phyloP scores from a whole-genome alignment of 352 stramenopile genomes.

The Salisapilia sapeloensis region DNA sequence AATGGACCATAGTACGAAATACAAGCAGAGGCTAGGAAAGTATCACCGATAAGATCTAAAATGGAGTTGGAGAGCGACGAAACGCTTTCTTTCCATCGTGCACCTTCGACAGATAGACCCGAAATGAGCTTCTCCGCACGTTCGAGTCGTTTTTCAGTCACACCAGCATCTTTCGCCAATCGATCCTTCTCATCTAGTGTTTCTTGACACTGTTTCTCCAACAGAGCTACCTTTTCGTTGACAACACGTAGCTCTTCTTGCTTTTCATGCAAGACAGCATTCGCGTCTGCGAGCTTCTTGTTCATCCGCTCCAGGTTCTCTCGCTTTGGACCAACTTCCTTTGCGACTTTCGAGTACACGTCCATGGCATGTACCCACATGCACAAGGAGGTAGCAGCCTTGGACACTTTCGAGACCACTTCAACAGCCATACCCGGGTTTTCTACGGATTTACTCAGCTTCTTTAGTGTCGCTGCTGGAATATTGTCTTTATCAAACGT shows the following conservation, averaged over 20 bases:
- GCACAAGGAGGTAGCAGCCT: constrained; percentile 81
- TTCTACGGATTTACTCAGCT: constrained; percentile 67
- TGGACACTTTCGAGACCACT: constrained; percentile 85
- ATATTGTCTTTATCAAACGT: constrained; percentile 94
- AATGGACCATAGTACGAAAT: constrained; percentile 92
- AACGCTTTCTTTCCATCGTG: constrained; percentile 86
- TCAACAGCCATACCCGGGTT: constrained; percentile 83
- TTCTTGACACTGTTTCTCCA: constrained; percentile 83
- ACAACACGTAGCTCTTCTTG: constrained; percentile 77
- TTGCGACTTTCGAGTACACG: constrained; percentile 89
- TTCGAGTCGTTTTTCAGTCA: constrained; percentile 79
- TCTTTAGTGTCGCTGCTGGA: constrained; percentile 68
- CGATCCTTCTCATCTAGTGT: constrained; percentile 85
- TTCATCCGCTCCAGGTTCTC: constrained; percentile 87
- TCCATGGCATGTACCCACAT: constrained; percentile 93
- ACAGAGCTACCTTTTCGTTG: constrained; percentile 77
- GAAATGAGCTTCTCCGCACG: constrained; percentile 86
- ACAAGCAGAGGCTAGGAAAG: constrained; percentile 83
- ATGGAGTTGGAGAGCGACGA: constrained; percentile 61
- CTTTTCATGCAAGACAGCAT: constrained; percentile 73
- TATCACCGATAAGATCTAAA: constrained; percentile 79
- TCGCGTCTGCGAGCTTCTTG: constrained; percentile 75
- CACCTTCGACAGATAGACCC: constrained; percentile 79
- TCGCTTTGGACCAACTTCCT: constrained; percentile 88
- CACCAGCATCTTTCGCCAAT: constrained; percentile 70